Evolutionary conservation across 805 yeast species (phyloP).

Genomic region (Metschnikowia continentalis): DNA sequence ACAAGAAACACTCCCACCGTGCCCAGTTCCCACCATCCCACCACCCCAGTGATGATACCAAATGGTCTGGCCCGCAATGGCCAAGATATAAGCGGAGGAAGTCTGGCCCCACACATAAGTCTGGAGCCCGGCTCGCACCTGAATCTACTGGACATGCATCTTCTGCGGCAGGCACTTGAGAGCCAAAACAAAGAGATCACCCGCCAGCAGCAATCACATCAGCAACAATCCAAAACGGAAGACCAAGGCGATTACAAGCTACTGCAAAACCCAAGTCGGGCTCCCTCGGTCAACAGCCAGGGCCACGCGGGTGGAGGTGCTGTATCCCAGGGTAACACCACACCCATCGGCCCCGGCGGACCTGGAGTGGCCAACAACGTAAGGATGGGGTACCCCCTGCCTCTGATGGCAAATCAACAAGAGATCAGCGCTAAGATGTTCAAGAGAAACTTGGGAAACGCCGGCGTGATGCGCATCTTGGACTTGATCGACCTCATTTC

Average conservation of each 20-base stretch:
- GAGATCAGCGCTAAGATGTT: conserved; percentile 26
- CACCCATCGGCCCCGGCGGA: neutral
- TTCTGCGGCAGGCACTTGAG: neutral
- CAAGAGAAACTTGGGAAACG: conserved; percentile 40
- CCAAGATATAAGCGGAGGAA: neutral
- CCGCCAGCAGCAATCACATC: conserved; percentile 1
- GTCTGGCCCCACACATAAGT: neutral
- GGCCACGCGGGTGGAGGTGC: neutral
- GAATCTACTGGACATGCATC: neutral
- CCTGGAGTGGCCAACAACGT: neutral
- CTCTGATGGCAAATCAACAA: conserved; percentile 6
- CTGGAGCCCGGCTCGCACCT: neutral
- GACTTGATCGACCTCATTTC: conserved; percentile 38
- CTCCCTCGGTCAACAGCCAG: neutral
- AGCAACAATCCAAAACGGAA: conserved; percentile 1
- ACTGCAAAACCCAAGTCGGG: neutral
- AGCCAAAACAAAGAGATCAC: conserved; percentile 6
- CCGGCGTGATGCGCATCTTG: conserved; percentile 36
- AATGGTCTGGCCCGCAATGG: neutral
- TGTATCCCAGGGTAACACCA: neutral
- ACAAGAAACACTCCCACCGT: neutral
- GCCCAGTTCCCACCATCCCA: conserved; percentile 10
- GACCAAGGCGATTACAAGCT: conserved; percentile 2
- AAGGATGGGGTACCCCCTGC: neutral
- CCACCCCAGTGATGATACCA: conserved; percentile 7